Conservation (phyloP, 352 stramenopile species). For the Achlya hypogyna region DNA sequence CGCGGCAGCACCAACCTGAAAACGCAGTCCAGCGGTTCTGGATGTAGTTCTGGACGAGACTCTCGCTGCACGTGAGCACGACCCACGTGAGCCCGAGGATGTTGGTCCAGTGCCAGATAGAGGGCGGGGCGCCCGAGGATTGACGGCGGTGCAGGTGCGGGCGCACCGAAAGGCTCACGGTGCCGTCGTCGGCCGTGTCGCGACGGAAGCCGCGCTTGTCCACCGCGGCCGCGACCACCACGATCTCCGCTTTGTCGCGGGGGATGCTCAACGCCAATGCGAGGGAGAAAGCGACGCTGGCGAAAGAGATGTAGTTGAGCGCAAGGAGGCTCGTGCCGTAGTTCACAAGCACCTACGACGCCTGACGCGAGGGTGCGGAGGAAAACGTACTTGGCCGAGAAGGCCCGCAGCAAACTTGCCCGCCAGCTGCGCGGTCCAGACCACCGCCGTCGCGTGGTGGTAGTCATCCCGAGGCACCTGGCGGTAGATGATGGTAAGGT, state of each 20-base stretch:
- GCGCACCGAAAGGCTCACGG: background rate
- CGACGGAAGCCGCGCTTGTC: background rate
- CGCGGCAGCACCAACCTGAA: background rate
- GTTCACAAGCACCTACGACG: constrained; percentile 6
- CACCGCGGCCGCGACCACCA: background rate
- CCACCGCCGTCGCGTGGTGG: constrained; percentile 9
- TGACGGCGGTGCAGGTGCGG: background rate
- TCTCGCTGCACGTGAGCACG: constrained; percentile 8
- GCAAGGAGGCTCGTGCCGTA: background rate
- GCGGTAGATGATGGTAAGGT: constrained; percentile 20
- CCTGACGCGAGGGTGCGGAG: background rate
- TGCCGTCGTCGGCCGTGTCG: background rate
- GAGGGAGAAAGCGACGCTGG: constrained; percentile 3
- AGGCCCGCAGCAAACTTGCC: constrained; percentile 13
- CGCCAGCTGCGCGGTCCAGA: constrained; percentile 9
- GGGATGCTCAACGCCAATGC: constrained; percentile 1
- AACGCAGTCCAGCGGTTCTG: constrained; percentile 19
- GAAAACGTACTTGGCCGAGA: background rate
- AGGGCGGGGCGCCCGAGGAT: background rate
- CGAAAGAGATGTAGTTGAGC: constrained; percentile 19
- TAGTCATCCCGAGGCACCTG: constrained; percentile 15
- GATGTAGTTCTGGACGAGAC: constrained; percentile 11
- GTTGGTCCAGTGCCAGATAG: constrained; percentile 16
- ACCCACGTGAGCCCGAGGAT: constrained; percentile 11
- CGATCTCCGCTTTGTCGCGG: background rate